Conservation (phyloP, 257 asterid genomes). For the Jacaranda mimosifolia region DNA sequence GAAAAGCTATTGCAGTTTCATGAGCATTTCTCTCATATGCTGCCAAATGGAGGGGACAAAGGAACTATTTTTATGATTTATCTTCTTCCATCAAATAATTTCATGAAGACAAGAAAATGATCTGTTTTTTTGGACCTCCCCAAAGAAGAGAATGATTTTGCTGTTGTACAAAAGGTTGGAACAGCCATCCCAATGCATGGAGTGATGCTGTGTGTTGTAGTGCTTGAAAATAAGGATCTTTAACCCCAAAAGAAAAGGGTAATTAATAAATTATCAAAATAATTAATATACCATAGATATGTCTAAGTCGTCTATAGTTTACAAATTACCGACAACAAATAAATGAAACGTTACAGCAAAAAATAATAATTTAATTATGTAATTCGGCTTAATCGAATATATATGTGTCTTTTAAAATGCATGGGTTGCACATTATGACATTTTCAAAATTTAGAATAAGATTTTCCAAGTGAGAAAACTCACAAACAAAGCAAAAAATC, state of each 20-base stretch:
- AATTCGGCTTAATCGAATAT: no score
- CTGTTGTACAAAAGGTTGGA: conserved; percentile 6
- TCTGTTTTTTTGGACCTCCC: not conserved
- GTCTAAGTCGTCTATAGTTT: no score
- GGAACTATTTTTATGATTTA: not conserved
- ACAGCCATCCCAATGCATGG: conserved; percentile 16
- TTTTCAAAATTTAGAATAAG: not conserved
- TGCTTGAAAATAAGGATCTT: not conserved
- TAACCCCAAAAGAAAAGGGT: not conserved
- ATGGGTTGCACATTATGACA: no score
- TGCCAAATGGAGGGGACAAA: conserved; percentile 14
- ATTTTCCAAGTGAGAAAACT: not conserved
- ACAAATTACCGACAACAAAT: no score
- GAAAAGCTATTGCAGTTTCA: not conserved
- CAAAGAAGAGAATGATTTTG: conserved; percentile 17
- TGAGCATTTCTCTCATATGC: not conserved
- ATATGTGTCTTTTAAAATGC: no score
- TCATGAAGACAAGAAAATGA: conserved; percentile 11
- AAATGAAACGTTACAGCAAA: no score
- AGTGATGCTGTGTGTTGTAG: not conserved
- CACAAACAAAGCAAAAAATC: not conserved
- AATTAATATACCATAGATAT: not conserved
- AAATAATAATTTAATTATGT: no score
- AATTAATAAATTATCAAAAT: not conserved
- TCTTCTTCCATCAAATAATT: not conserved